phyloP scores from a whole-genome alignment of 345 rosid species.

The Pistacia vera region DNA sequence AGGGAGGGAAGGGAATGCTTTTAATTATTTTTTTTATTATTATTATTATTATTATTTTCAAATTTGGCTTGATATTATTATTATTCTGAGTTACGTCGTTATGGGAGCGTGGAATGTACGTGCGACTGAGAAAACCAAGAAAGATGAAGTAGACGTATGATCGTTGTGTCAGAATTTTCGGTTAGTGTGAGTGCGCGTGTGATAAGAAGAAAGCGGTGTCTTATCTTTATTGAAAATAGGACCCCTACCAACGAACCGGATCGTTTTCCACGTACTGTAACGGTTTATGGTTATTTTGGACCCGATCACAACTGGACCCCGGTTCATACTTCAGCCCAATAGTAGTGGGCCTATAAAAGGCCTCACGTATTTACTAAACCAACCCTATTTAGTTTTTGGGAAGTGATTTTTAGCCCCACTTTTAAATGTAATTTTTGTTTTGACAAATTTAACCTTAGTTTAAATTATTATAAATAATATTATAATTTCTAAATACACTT shows the following conservation, averaged over 20 bases:
- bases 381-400: too few relatives aligned
- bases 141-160: background rate
- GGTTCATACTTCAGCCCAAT: background rate
- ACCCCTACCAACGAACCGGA: background rate
- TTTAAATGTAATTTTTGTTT: too few relatives aligned
- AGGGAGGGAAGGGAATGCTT: constrained; percentile 14
- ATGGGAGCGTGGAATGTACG: background rate
- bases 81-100: background rate
- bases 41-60: too few relatives aligned
- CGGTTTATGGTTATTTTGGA: background rate
- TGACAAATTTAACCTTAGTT: too few relatives aligned
- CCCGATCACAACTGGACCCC: background rate
- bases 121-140: background rate
- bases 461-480: too few relatives aligned
- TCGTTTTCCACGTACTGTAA: background rate
- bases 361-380: too few relatives aligned
- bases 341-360: too few relatives aligned
- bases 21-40: too few relatives aligned
- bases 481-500: too few relatives aligned
- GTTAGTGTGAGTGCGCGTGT: background rate
- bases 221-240: background rate
- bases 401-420: too few relatives aligned
- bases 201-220: background rate
- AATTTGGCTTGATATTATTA: background rate
- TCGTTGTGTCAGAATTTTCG: background rate